A percentile compares a stretch with the other conserved stretches of the same genome.
Evolutionary conservation across 2,329 filamentous ascomycete genomes (phyloP).

Genomic region (Colletotrichum viniferum): DNA sequence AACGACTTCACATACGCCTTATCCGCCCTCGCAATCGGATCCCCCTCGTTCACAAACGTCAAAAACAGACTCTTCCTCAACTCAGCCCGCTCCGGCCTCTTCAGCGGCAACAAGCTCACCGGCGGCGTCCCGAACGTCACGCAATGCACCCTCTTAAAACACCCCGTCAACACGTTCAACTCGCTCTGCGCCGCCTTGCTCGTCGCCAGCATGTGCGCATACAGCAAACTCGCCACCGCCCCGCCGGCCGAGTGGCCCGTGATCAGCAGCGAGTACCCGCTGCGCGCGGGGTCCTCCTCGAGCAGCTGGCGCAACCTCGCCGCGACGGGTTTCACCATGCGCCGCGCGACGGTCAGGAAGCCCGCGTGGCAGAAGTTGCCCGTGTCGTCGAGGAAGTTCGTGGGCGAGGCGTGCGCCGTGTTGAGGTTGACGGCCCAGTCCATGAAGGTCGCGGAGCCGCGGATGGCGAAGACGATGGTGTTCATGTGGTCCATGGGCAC

Average conservation of each 20-base stretch:
- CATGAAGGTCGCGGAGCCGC: constrained; percentile 79
- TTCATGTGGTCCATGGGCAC: constrained; percentile 78
- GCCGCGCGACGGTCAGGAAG: constrained; percentile 76
- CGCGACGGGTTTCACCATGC: constrained; percentile 77
- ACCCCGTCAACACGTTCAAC: constrained; percentile 69
- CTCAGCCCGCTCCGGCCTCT: constrained; percentile 55
- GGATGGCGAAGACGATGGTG: constrained; percentile 82
- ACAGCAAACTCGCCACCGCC: constrained; percentile 80
- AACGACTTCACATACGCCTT: constrained; percentile 76
- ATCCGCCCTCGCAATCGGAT: constrained; percentile 79
- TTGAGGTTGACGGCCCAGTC: constrained; percentile 89
- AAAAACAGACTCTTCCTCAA: constrained; percentile 75
- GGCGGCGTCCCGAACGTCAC: constrained; percentile 86
- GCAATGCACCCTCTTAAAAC: constrained; percentile 82
- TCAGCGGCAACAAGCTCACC: constrained; percentile 71
- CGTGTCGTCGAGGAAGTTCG: constrained; percentile 76
- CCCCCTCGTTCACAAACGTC: constrained; percentile 84
- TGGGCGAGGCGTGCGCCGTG: constrained; percentile 67
- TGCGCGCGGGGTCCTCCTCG: constrained; percentile 71
- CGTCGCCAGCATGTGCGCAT: constrained; percentile 75
- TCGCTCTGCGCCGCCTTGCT: constrained; percentile 64
- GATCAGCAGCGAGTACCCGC: constrained; percentile 74
- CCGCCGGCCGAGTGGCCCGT: constrained; percentile 89
- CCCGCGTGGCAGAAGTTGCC: constrained; percentile 82
- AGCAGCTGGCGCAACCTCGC: constrained; percentile 71